A percentile compares a stretch with the other conserved stretches of the same genome.
phyloP scores from a whole-genome alignment of 495 filamentous ascomycete genomes.

The Aspergillus hancockii region DNA sequence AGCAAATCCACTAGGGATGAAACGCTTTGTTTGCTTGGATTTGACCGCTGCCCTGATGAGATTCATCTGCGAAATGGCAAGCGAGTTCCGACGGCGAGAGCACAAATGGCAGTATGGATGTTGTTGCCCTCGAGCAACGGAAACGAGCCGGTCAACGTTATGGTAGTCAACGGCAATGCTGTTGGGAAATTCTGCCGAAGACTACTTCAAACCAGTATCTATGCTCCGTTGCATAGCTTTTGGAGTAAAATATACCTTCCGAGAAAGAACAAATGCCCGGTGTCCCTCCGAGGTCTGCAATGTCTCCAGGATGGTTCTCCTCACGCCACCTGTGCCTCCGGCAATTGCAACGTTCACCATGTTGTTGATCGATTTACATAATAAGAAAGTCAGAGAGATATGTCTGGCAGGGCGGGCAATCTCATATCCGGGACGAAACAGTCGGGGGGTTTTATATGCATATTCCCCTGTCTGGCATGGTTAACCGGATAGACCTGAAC shows the following conservation, averaged over 20 bases:
- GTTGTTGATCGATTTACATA: too few species aligned
- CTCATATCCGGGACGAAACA: too few species aligned
- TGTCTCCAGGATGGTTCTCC: slow-evolving; percentile 45
- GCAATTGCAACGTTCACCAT: slow-evolving; percentile 48
- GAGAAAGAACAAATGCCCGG: slow-evolving; percentile 35
- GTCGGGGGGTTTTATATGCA: too few species aligned
- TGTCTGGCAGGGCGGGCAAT: too few species aligned
- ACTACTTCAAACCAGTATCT: neutral
- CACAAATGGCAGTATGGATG: slow-evolving; percentile 46
- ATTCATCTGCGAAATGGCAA: slow-evolving; percentile 16
- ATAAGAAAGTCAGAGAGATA: too few species aligned
- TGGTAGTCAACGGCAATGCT: slow-evolving; percentile 38
- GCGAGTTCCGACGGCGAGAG: slow-evolving; percentile 29
- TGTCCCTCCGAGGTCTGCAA: slow-evolving; percentile 27
- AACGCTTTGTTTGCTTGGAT: slow-evolving; percentile 37
- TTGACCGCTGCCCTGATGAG: slow-evolving; percentile 40
- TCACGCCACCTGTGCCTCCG: slow-evolving; percentile 44
- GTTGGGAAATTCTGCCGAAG: slow-evolving; percentile 16
- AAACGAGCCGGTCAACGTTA: slow-evolving; percentile 26
- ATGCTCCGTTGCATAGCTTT: neutral
- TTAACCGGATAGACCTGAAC: too few species aligned
- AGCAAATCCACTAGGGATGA: slow-evolving; percentile 41
- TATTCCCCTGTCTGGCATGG: too few species aligned
- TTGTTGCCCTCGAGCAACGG: slow-evolving; percentile 39
- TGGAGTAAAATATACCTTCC: slow-evolving; percentile 28